Evolutionary conservation across 768 basidiomycete species (phyloP).

Genomic region (Pisolithus sp.): DNA sequence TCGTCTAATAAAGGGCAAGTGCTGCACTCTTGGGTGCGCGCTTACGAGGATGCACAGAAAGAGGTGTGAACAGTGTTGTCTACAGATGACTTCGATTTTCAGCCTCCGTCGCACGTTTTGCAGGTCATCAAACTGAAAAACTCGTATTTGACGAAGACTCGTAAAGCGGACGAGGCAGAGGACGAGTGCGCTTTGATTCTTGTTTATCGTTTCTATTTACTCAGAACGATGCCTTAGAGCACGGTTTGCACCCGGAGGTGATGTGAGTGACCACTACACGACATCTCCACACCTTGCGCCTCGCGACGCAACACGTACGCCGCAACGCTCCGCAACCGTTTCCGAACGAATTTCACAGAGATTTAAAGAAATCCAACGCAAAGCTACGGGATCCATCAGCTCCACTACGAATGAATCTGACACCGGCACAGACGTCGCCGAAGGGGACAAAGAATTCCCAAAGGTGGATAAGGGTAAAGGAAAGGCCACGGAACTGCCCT

Average conservation of each 20-base stretch:
- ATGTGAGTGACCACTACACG: slow-evolving; percentile 67
- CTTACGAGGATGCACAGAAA: slow-evolving; percentile 62
- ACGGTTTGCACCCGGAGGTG: slow-evolving; percentile 76
- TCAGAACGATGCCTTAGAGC: slow-evolving; percentile 42
- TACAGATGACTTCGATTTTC: not conserved
- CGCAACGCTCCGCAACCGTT: slow-evolving; percentile 66
- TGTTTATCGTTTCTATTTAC: not conserved
- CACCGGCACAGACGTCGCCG: slow-evolving; percentile 16
- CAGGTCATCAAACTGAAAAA: slow-evolving; percentile 63
- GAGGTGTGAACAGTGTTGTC: slow-evolving; percentile 39
- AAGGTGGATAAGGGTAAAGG: slow-evolving; percentile 85
- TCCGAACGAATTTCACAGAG: slow-evolving; percentile 83
- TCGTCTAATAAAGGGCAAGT: slow-evolving; percentile 49
- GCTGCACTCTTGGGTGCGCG: slow-evolving; percentile 59
- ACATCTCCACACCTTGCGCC: slow-evolving; percentile 67
- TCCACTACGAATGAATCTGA: slow-evolving; percentile 21
- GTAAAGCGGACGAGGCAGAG: slow-evolving; percentile 85
- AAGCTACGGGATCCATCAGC: slow-evolving; percentile 30
- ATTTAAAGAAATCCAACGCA: slow-evolving; percentile 72
- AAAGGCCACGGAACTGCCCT: slow-evolving; percentile 47
- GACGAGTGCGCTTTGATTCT: slow-evolving; percentile 66
- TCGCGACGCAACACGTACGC: slow-evolving; percentile 38
- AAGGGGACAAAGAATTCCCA: slow-evolving; percentile 32
- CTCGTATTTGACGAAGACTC: slow-evolving; percentile 69
- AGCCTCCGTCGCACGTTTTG: not conserved